Conservation (phyloP, 257 asterid genomes). For the Solanum acaule region DNA sequence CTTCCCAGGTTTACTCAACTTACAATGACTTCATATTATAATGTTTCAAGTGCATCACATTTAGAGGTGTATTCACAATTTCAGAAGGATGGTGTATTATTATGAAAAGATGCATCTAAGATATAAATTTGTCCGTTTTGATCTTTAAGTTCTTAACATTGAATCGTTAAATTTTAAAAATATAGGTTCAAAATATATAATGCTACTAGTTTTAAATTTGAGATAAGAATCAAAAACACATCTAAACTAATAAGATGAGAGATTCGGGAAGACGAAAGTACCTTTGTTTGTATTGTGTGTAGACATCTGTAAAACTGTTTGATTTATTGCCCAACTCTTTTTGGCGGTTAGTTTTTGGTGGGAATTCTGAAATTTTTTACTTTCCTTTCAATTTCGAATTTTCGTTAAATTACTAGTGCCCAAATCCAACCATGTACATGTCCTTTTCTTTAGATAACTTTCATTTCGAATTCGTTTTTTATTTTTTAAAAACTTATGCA, state of each 20-base stretch:
- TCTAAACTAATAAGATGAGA: neutral
- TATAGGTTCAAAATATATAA: too few relatives aligned
- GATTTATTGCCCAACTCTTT: neutral
- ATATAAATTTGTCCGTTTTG: too few relatives aligned
- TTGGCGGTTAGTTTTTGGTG: neutral
- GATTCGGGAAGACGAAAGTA: neutral
- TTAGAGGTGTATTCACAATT: too few relatives aligned
- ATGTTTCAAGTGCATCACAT: too few relatives aligned
- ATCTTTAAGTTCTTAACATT: too few relatives aligned
- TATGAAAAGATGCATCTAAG: too few relatives aligned
- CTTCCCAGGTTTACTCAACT: too few relatives aligned
- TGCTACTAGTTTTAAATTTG: too few relatives aligned
- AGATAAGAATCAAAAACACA: too few relatives aligned
- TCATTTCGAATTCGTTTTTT: neutral
- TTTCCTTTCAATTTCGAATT: neutral
- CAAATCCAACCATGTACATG: neutral
- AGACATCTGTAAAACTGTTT: neutral
- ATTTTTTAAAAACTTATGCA: neutral
- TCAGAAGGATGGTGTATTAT: too few relatives aligned
- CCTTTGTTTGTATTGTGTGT: neutral
- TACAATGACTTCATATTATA: too few relatives aligned
- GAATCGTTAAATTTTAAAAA: too few relatives aligned
- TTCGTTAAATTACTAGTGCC: neutral
- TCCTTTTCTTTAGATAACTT: neutral
- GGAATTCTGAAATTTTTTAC: neutral